Conservation (phyloP, 192 early-diverging fungal species). For the Coemansia sp. region DNA sequence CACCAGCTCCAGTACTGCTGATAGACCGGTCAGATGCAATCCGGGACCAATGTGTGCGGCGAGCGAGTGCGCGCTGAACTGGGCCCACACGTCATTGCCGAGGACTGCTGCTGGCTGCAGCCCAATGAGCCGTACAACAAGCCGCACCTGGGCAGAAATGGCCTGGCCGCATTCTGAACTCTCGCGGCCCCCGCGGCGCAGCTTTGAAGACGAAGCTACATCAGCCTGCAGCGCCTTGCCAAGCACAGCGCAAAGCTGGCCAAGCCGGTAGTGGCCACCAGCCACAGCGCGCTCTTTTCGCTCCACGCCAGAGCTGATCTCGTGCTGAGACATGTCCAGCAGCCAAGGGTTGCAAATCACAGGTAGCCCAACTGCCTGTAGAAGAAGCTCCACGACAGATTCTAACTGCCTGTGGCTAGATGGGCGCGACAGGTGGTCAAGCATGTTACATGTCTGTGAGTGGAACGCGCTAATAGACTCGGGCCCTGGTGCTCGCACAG, state of each 20-base stretch:
- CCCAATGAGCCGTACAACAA: slow-evolving; percentile 23
- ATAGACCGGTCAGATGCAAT: slow-evolving; percentile 21
- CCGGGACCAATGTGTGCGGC: slow-evolving; percentile 8
- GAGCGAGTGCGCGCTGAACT: slow-evolving; percentile 17
- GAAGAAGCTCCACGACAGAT: slow-evolving; percentile 26
- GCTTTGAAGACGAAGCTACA: slow-evolving; percentile 5
- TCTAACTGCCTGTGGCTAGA: slow-evolving; percentile 18
- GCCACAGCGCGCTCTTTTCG: not conserved
- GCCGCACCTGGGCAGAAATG: slow-evolving; percentile 18
- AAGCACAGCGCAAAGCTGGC: slow-evolving; percentile 12
- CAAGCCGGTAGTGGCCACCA: not conserved
- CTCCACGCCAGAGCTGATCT: too few species aligned
- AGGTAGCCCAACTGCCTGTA: slow-evolving; percentile 17
- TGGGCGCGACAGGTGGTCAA: not conserved
- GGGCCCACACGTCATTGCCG: slow-evolving; percentile 15
- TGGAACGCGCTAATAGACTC: slow-evolving; percentile 21
- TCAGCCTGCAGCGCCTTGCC: slow-evolving; percentile 10
- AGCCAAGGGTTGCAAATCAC: slow-evolving; percentile 33
- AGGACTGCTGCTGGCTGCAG: slow-evolving; percentile 20
- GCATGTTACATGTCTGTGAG: slow-evolving; percentile 13
- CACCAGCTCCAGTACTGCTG: slow-evolving; percentile 29
- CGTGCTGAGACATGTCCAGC: slow-evolving; percentile 1
- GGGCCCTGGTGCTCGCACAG: slow-evolving; percentile 2
- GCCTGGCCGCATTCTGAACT: slow-evolving; percentile 13
- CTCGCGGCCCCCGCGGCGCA: not conserved